Percentiles rank a stretch among this genome's conserved stretches.
phyloP scores from a whole-genome alignment of 257 asterid species.

The Thymus mandschuricus region DNA sequence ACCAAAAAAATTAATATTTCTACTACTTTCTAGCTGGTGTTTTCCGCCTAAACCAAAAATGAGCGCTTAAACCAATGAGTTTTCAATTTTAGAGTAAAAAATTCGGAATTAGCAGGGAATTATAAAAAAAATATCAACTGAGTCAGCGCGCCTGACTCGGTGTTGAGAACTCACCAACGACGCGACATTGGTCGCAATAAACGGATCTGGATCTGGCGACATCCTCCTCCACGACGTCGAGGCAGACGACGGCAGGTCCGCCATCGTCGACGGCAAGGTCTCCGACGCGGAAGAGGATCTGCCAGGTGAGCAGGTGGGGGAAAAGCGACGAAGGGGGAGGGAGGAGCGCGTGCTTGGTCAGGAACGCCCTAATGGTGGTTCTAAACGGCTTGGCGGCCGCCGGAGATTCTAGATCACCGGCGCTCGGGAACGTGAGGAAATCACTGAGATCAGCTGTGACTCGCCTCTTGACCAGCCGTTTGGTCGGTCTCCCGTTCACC shows the following conservation, averaged over 20 bases:
- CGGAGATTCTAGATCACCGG: constrained; percentile 38
- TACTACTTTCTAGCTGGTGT: not conserved
- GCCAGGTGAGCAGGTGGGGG: constrained; percentile 89
- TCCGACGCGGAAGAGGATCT: constrained; percentile 83
- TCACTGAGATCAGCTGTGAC: constrained; percentile 78
- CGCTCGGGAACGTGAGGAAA: constrained; percentile 65
- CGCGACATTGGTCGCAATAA: constrained; percentile 98
- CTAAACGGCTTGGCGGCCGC: constrained; percentile 60
- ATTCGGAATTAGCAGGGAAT: not conserved
- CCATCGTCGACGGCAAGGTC: constrained; percentile 53
- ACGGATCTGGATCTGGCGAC: constrained; percentile 88
- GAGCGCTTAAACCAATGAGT: constrained; percentile 14
- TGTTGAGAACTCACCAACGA: constrained; percentile 83
- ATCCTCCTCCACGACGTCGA: constrained; percentile 93
- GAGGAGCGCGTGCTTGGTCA: constrained; percentile 63
- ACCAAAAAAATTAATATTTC: not conserved
- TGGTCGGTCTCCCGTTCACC: constrained; percentile 59
- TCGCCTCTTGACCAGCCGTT: constrained; percentile 70
- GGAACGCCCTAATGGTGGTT: constrained; percentile 54
- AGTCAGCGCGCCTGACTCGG: constrained; percentile 39
- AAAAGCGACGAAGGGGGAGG: constrained; percentile 82
- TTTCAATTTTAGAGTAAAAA: not conserved
- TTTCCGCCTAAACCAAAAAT: constrained; percentile 2
- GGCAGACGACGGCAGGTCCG: constrained; percentile 66
- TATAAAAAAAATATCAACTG: constrained; percentile 19